Base-by-base conservation (phyloP, 768 basidiomycete genomes). In the Suillus occidentalis region DNA sequence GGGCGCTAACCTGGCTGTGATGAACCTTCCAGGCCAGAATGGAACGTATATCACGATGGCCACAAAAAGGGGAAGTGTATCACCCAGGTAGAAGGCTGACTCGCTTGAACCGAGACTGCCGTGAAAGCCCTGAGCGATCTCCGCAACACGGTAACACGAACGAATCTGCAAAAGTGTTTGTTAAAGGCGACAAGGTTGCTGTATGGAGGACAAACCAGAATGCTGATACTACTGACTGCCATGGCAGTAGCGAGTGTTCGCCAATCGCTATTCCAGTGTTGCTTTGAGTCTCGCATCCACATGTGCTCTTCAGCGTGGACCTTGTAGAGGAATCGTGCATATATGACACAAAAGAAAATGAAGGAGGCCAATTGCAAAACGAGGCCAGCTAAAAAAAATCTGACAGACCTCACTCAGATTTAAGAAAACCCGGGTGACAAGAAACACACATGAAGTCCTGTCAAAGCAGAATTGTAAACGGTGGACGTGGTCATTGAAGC, bases 21-120 rank as follows among this genome's bases (percentile, higher is more conserved):
- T 86, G 70, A 85, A 84, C 66, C 82, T 73, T 7, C 87, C 87
- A 4, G 89, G 90, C 89, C 89, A 92, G 72, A 88, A 86, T 16
- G 78, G 69, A 20, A 84, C 76, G 68, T 88, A 90, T 16, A 85
- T 76, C 0, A 73, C 74, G 52, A 87, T 83, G 31, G 89, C 87
- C 39, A 91, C 71, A 65, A 87, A 82, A 9, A 91, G 79, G 9
- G 89, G 90, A 6, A 90, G 78, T 0, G 88, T 84, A 72, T 93
- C 87, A 45, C 91, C 78, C 2, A 77, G 84, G 71, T 90, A 92
- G 73, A 92, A 90, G 68, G 81, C 85, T 4, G 71, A 73, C 72
- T 91, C 89, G 5, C 82, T 83, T 2, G 81, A 86, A 7, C 85
- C 81, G 22, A 91, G 80, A 43, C 78, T 77, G 3, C 88, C 88